Base-by-base conservation (phyloP, 768 basidiomycete species). In the Leccinellum luteum region DNA sequence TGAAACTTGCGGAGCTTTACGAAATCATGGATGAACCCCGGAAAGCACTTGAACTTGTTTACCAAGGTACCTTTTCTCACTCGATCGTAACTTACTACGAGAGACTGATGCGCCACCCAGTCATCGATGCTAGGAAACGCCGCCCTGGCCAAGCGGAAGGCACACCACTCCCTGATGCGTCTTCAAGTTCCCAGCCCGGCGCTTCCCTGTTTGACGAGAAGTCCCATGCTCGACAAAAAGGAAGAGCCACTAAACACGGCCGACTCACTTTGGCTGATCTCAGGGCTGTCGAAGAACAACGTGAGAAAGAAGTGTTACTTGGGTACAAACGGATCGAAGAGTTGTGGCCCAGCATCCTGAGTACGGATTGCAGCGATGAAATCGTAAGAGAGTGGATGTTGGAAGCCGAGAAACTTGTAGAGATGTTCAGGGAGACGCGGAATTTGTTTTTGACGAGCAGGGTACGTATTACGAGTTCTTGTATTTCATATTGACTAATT, bases 1-100 rank as follows among this genome's bases (percentile, higher is more conserved):
- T 95, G 82, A 89, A 91, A 60, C 80, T 98, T 0, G 96, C 95
- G 0, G 91, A 91, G 61, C 84, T 94, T 14, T 92, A 93, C 61
- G 96, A 99, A 70, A 85, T 91, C 12, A 74, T 88, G 61, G 85
- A 89, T 23, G 84, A 94, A 60, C 85, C 89, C 1, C 78, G 85
- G 15, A 88, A 88, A 66, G 96, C 96, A 0, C 78, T 97, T 0
- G 86, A 90, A 7, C 74, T 97, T 3, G 65, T 66, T 45, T 63
- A 63, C 14, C 60, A 94, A 82, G 92, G 94, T 92, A 60, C 10
- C 14, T 13, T 15, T 28, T 23, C 27, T 28, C 27, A 32, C 17
- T 6, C 0, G n/a, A 23, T 35, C 32, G n/a, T 25, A 15, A 25
- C n/a, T 14, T 32, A 89, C 95, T 87, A 52, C 82, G 90, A 81